Evolutionary conservation across 345 rosid species (phyloP), one percentile per base, ranked within the genome.

Genomic region (Sisymbrium altissimum): DNA sequence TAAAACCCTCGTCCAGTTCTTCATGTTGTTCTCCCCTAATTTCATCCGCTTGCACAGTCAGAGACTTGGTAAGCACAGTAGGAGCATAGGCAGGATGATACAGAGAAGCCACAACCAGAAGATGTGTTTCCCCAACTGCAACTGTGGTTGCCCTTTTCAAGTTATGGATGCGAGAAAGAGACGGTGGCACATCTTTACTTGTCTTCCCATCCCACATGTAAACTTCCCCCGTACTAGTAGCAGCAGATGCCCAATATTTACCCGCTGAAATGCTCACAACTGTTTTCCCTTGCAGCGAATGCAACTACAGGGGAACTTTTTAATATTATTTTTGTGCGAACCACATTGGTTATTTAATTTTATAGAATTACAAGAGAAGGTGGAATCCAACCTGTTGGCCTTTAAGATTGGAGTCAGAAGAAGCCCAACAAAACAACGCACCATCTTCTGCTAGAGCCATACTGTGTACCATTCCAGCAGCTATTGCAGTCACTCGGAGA

Each of bases 381-480:
- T 18, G n/a, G 23, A 68, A 43, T 9, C 66, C 36, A 79, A 95
- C 99, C 99, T 92, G 96, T 73, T 87, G 96, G 87, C 97, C 86
- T 86, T 77, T 85, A 72, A 86, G 94, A 82, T 83, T 88, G 75
- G 93, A 88, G 80, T 95, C 94, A 3, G 99, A 84, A 17, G 97
- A 95, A 70, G 81, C 81, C 99, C 99, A 95, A 78, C 83, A 92
- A 84, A 95, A 95, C 76, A 92, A 80, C 54, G 93, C 80, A 50
- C 97, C 99, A 81, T 95, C 99, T 77, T 90, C 92, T 3, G 93
- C 85, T 23, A 92, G 88, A 71, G 96, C 99, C 83, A 86, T 73
- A 81, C 98, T 95, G 75, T 92, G 92, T 44, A 86, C 90, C 97
- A 92, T 83, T 63, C 99, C 98, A 0, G 99, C 96, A 72, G 96